Evolutionary conservation across 2,329 filamentous ascomycete genomes (phyloP), one percentile per base, ranked within the genome.

Genomic region (Neofusicoccum kwambonambiense): DNA sequence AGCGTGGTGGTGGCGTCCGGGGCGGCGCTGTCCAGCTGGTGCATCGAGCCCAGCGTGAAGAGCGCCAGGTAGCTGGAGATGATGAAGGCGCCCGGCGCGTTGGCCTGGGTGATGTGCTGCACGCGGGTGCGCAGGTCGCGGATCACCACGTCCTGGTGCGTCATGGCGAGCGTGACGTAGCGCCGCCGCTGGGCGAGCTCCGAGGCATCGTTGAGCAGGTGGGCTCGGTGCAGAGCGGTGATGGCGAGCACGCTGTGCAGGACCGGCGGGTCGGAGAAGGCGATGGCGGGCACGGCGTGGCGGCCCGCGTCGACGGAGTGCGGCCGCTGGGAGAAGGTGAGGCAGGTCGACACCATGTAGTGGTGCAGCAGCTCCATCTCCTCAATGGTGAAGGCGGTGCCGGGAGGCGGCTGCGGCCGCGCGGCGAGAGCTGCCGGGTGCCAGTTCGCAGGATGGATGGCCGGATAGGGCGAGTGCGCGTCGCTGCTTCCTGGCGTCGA

Each of bases 211-310:
- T 31, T 31, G 27, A 31, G 27, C 12, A 51, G 49, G 3, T 51
- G 49, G 17, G 49, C 49, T 13, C 49, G 27, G 64, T 83, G 81
- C 17, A 82, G 70, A 4, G 80, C 79, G 11, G 79, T 74, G 15
- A 82, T 69, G 11, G 80, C 79, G 6, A 82, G 72, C 12, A 81
- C 70, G 39, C 75, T 76, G 65, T 81, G 76, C 9, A 83, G 70
- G 22, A 82, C 71, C 49, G 79, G 82, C 3, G 78, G 73, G 67
- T 78, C 76, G 6, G 77, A 73, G 52, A 80, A 77, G 1, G 77
- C 78, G 41, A 76, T 66, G 34, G 72, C 68, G 42, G 72, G 68
- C 5, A 27, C 15, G 17, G 78, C 64, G 45, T 66, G 62, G 8
- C 64, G 68, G 5, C 67, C 61, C 35, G 63, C 69, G 5, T 66